These are phyloP conservation scores for Lizonia empirigonia DNA, from an alignment of 2,329 filamentous ascomycete species.

Conservation along the genomic window DNA sequence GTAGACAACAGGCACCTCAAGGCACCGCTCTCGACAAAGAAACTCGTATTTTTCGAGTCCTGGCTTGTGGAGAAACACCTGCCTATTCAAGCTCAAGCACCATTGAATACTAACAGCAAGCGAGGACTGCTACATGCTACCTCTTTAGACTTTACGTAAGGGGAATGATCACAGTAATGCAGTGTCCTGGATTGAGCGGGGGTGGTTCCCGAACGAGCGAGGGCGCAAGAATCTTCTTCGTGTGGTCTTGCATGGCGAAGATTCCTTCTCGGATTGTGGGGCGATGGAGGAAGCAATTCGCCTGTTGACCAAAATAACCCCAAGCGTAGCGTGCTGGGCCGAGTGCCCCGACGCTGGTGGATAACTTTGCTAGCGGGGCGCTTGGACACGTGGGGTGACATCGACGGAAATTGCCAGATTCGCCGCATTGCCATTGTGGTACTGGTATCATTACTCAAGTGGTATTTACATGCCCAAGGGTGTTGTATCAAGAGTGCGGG, in stretches of 20 bases:
- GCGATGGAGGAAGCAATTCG: neutral
- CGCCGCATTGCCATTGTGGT: constrained; percentile 14
- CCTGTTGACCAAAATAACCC: neutral
- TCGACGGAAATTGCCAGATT: constrained; percentile 14
- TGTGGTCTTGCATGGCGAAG: neutral
- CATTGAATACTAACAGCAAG: too few relatives aligned
- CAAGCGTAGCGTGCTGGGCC: constrained; percentile 19
- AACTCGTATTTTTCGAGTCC: too few relatives aligned
- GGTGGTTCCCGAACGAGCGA: too few relatives aligned
- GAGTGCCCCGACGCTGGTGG: constrained; percentile 7
- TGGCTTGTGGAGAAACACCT: too few relatives aligned
- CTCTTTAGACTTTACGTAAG: too few relatives aligned
- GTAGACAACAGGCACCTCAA: too few relatives aligned
- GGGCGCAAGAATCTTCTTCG: too few relatives aligned
- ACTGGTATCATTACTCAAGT: constrained; percentile 17
- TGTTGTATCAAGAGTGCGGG: constrained; percentile 7
- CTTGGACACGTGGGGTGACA: constrained; percentile 7
- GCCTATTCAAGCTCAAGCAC: too few relatives aligned
- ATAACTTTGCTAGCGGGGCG: constrained; percentile 1
- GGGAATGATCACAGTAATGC: too few relatives aligned
- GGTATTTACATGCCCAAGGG: constrained; percentile 14
- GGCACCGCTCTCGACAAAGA: too few relatives aligned
- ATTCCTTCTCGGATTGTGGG: neutral
- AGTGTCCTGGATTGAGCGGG: too few relatives aligned
- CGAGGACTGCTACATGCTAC: too few relatives aligned